phyloP scores from a whole-genome alignment of 495 filamentous ascomycete species.

The Hypoxylon fuscum region DNA sequence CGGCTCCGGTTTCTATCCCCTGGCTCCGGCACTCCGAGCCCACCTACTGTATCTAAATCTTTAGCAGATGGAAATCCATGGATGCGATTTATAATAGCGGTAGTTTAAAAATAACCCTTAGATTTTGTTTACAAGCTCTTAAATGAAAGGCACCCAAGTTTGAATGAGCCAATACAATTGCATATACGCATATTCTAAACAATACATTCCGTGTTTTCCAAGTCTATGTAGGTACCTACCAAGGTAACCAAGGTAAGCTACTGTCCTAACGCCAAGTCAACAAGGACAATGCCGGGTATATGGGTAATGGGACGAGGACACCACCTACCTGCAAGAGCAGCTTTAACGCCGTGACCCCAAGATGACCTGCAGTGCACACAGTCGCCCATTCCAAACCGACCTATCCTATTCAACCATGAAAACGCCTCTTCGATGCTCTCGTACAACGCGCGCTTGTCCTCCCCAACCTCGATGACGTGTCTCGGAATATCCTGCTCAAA shows the following conservation, averaged over 20 bases:
- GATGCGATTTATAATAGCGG: neutral
- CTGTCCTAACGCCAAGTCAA: conserved; percentile 5
- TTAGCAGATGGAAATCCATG: neutral
- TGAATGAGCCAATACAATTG: neutral
- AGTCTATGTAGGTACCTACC: neutral
- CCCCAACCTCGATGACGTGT: neutral
- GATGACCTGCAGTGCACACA: neutral
- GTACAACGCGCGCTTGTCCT: neutral
- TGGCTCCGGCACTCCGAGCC: too few species aligned
- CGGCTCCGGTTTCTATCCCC: neutral
- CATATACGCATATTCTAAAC: neutral
- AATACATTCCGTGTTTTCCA: neutral
- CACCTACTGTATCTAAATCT: neutral
- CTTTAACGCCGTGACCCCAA: conserved; percentile 25
- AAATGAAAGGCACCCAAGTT: neutral
- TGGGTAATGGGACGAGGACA: neutral
- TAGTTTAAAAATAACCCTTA: conserved; percentile 5
- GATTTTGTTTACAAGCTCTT: conserved; percentile 2
- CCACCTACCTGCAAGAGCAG: conserved; percentile 24
- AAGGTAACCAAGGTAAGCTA: too few species aligned
- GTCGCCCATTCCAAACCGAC: neutral
- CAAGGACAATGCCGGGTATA: neutral
- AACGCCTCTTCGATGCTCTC: neutral
- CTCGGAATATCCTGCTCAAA: neutral
- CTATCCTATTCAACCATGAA: neutral